A percentile compares a stretch with the other conserved stretches of the same genome.
phyloP scores from a whole-genome alignment of 768 basidiomycete species.

The Lyophyllum semitale region DNA sequence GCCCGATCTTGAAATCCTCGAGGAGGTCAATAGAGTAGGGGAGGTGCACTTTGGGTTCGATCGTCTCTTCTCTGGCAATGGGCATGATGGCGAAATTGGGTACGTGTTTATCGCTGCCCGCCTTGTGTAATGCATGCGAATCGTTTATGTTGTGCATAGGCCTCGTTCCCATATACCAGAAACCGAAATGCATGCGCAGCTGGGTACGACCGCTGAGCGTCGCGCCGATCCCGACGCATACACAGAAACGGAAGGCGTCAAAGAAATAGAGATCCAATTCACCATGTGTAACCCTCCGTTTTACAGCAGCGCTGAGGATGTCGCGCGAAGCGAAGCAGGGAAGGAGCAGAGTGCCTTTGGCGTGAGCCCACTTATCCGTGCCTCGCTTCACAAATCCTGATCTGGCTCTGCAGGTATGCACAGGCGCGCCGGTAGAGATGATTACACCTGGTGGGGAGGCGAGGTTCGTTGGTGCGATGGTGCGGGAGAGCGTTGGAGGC shows the following conservation, averaged over 20 bases:
- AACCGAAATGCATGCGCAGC: neutral
- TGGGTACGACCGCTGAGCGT: neutral
- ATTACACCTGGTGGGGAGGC: conserved; percentile 87
- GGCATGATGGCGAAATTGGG: neutral
- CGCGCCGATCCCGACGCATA: neutral
- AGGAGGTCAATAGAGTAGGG: neutral
- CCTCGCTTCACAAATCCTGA: neutral
- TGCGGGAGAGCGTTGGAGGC: conserved; percentile 62
- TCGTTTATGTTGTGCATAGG: neutral
- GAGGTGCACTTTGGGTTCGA: conserved; percentile 15
- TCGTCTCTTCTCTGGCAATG: conserved; percentile 4
- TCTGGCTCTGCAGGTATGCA: conserved; percentile 64
- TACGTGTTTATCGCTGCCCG: neutral
- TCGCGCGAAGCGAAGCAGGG: conserved; percentile 51
- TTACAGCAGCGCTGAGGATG: conserved; percentile 76
- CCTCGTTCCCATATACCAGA: neutral
- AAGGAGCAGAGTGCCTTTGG: conserved; percentile 74
- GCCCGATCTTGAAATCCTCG: conserved; percentile 31
- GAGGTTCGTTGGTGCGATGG: conserved; percentile 74
- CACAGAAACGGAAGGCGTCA: neutral
- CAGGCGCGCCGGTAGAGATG: conserved; percentile 86
- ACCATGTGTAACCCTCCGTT: conserved; percentile 98
- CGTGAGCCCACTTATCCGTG: conserved; percentile 42
- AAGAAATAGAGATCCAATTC: conserved; percentile 62
- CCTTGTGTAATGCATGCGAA: neutral